phyloP scores from a whole-genome alignment of 805 yeast species.

The Middelhovenomyces tepae region DNA sequence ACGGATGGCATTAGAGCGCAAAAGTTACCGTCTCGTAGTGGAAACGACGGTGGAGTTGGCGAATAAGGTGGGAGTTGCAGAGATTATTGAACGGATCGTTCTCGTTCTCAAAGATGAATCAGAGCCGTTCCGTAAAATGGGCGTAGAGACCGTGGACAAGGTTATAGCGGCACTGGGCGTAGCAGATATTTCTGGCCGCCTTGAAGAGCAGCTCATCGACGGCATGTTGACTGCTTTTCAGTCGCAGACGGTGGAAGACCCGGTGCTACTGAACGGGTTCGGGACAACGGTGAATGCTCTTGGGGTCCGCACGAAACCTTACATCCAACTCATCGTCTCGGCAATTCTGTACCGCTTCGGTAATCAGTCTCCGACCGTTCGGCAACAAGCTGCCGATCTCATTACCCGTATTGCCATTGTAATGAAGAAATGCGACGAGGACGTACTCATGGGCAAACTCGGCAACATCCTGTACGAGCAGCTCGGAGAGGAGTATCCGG shows the following conservation, averaged over 20 bases:
- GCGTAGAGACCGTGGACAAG: conserved; percentile 57
- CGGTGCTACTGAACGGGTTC: conserved; percentile 50
- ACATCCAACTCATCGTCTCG: conserved; percentile 61
- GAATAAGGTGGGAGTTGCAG: conserved; percentile 54
- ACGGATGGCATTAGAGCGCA: conserved; percentile 50
- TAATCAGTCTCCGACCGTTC: conserved; percentile 58
- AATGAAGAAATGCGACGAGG: conserved; percentile 55
- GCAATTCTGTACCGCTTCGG: conserved; percentile 64
- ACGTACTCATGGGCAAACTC: conserved; percentile 53
- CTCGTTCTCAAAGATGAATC: conserved; percentile 68
- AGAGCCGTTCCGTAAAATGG: conserved; percentile 71
- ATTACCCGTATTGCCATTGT: conserved; percentile 58
- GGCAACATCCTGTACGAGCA: conserved; percentile 79
- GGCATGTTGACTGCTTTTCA: conserved; percentile 71
- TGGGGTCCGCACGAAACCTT: conserved; percentile 58
- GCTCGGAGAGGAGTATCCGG: conserved; percentile 90
- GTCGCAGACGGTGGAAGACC: conserved; percentile 56
- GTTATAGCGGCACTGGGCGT: conserved; percentile 44
- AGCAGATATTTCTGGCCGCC: conserved; percentile 46
- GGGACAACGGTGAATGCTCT: conserved; percentile 54
- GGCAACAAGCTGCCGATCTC: conserved; percentile 81
- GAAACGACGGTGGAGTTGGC: conserved; percentile 66
- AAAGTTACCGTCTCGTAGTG: conserved; percentile 50
- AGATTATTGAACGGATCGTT: conserved; percentile 49
- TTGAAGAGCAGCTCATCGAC: conserved; percentile 64